Conservation (phyloP, 768 basidiomycete species). For the Amanita jacksonii region DNA sequence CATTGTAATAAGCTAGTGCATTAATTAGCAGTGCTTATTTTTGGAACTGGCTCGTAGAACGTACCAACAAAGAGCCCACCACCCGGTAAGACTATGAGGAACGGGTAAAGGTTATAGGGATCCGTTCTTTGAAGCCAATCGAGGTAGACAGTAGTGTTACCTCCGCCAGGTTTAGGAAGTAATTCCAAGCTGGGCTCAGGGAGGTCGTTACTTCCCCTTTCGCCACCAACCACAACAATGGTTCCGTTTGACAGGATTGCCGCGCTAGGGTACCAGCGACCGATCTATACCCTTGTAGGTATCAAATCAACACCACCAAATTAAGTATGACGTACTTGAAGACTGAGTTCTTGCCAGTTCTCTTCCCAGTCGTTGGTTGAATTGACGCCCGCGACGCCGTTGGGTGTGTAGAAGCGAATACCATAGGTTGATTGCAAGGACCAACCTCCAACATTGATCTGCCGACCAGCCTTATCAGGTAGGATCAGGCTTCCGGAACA, state of each 20-base stretch:
- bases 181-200: slow-evolving; percentile 65
- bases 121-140: slow-evolving; percentile 65
- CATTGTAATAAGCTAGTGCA: slow-evolving; percentile 61
- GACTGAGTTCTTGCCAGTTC: slow-evolving; percentile 40
- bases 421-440: slow-evolving; percentile 64
- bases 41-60: slow-evolving; percentile 11
- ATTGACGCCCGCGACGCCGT: slow-evolving; percentile 58
- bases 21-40: background rate
- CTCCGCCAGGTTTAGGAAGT: slow-evolving; percentile 57
- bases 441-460: slow-evolving; percentile 64
- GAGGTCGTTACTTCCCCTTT: slow-evolving; percentile 57
- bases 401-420: slow-evolving; percentile 62
- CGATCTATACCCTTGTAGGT: slow-evolving; percentile 26
- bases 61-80: slow-evolving; percentile 61
- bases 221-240: slow-evolving; percentile 66
- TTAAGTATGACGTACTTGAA: slow-evolving; percentile 40
- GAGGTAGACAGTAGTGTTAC: slow-evolving; percentile 47
- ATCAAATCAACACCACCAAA: background rate
- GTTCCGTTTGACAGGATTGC: slow-evolving; percentile 66
- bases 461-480: slow-evolving; percentile 62
- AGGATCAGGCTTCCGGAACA: slow-evolving; percentile 67
- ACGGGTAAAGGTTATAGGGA: slow-evolving; percentile 76
- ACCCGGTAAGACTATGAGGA: slow-evolving; percentile 62
- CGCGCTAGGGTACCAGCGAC: slow-evolving; percentile 67
- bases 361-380: slow-evolving; percentile 79